Evolutionary conservation across 495 filamentous ascomycete species (phyloP), one percentile per base, ranked within the genome.

Genomic region (Podospora fimiseda): DNA sequence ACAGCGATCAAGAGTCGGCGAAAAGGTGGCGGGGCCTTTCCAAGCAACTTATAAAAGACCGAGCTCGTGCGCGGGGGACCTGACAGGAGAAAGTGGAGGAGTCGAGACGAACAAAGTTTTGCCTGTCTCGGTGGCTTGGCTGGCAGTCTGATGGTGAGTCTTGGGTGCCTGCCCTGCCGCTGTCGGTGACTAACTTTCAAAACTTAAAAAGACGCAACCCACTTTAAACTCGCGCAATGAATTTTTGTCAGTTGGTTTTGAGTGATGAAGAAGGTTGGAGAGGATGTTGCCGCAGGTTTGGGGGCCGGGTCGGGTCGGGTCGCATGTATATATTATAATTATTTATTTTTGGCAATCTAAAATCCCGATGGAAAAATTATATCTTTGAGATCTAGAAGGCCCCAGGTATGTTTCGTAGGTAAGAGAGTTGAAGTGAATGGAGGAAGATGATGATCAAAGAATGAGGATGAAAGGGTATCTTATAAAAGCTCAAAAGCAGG

Each of bases 121-220:
- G 57, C 13, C 52, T 43, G 51, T 47, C 13, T 42, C 42, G 33
- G 51, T 41, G 30, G 33, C 50, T 53, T 52, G 55, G 55, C 45
- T 50, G 41, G 38, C 37, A 33, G 11, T 6, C 11, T 33, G 27
- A 11, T 33, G 27, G 19, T 9, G 11, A 48, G 51, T n/a, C n/a
- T n/a, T n/a, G n/a, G n/a, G n/a, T n/a, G n/a, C n/a, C n/a, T n/a
- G n/a, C n/a, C n/a, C 27, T 57, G 41, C 54, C 54, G 48, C 54
- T 52, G 54, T 57, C 48, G 54, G 54, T 21, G 44, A 37, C 40
- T 33, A 9, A 13, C 37, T 13, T 1, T 16, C 15, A 42, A 50
- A 37, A 24, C 39, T n/a, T n/a, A 36, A 59, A 63, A 60, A 59
- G 55, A 55, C 58, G 61, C 58, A 64, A 57, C 49, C 54, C 56